Evolutionary conservation across 352 stramenopile genomes (phyloP).

Genomic region (Albugo laibachii): DNA sequence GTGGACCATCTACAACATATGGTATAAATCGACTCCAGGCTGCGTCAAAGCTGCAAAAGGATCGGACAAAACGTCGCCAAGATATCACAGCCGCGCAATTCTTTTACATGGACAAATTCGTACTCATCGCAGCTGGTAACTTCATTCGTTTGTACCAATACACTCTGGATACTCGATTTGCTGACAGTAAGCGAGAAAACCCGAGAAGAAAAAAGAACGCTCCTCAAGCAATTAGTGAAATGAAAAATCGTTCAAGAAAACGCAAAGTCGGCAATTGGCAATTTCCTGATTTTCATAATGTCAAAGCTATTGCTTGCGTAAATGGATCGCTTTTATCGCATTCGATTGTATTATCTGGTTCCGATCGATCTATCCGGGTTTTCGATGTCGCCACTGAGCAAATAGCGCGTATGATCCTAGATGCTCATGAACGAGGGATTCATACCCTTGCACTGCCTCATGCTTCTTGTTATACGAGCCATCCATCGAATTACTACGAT

Average conservation of each 20-base stretch:
- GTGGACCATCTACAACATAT: constrained; percentile 11
- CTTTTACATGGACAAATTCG: constrained; percentile 81
- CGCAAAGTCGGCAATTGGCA: constrained; percentile 38
- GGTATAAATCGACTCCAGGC: no score
- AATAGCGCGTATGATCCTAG: constrained; percentile 30
- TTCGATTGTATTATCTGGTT: constrained; percentile 45
- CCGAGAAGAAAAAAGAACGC: constrained; percentile 5
- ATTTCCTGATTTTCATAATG: constrained; percentile 35
- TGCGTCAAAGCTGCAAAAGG: constrained; percentile 10
- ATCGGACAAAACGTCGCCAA: constrained; percentile 15
- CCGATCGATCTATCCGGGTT: constrained; percentile 51
- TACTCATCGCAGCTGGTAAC: constrained; percentile 47
- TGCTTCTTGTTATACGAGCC: constrained; percentile 42
- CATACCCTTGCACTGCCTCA: constrained; percentile 47
- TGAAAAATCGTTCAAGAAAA: constrained; percentile 12
- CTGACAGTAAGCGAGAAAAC: constrained; percentile 21
- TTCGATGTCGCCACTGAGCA: constrained; percentile 43
- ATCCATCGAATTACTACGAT: constrained; percentile 65
- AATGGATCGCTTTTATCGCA: constrained; percentile 70
- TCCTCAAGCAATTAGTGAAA: background rate
- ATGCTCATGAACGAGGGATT: constrained; percentile 33
- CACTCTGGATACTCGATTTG: constrained; percentile 12
- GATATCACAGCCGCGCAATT: constrained; percentile 54
- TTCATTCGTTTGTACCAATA: constrained; percentile 44
- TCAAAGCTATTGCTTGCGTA: constrained; percentile 49